phyloP scores from a whole-genome alignment of 768 basidiomycete species.

The Termitomyces heimii region DNA sequence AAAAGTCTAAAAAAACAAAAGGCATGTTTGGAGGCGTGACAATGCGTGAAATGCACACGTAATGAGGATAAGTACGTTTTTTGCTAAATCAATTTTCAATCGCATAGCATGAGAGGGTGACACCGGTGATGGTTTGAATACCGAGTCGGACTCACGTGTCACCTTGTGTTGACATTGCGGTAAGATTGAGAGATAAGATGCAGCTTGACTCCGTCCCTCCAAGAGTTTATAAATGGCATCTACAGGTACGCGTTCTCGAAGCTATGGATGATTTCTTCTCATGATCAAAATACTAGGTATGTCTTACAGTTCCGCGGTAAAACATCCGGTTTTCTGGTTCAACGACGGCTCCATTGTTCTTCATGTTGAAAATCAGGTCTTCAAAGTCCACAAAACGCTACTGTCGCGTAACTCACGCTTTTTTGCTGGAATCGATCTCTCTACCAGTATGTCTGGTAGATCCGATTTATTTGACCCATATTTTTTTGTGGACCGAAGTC shows the following conservation, averaged over 20 bases:
- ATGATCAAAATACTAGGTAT: background rate
- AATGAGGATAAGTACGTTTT: too few species aligned
- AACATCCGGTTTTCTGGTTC: slow-evolving; percentile 57
- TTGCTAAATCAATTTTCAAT: too few species aligned
- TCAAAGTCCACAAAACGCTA: slow-evolving; percentile 52
- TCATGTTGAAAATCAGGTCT: slow-evolving; percentile 35
- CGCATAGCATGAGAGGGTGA: slow-evolving; percentile 13
- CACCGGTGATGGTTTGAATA: background rate
- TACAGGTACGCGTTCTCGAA: background rate
- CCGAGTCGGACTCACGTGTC: too few species aligned
- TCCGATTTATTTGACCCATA: slow-evolving; percentile 4
- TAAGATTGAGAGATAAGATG: background rate
- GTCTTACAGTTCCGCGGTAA: background rate
- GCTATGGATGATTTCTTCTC: background rate
- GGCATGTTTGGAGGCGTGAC: too few species aligned
- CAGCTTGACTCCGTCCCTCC: background rate
- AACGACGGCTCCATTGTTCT: slow-evolving; percentile 59
- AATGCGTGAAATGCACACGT: too few species aligned
- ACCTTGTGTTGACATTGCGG: background rate
- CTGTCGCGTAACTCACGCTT: slow-evolving; percentile 46
- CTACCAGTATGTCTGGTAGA: background rate
- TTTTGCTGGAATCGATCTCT: slow-evolving; percentile 13
- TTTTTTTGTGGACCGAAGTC: slow-evolving; percentile 29
- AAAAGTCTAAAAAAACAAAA: too few species aligned
- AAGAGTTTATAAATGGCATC: background rate